Evolutionary conservation across 441 rosid species (phyloP).

Genomic region (Breynia disticha): DNA sequence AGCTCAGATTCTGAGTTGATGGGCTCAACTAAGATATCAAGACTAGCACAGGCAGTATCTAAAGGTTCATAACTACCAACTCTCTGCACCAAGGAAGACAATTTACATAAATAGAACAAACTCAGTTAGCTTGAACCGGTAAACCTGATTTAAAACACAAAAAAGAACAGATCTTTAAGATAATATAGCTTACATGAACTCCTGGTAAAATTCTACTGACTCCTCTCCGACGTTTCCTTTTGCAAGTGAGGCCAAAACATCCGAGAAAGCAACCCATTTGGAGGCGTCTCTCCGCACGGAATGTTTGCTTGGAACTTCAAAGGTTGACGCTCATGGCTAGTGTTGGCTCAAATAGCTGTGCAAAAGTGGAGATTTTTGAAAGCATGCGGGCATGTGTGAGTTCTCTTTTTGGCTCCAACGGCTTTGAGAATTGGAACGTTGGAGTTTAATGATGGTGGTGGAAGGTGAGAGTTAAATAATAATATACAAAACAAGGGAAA

Average conservation of each 20-base stretch:
- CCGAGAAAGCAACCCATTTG: constrained; percentile 47
- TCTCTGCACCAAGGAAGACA: constrained; percentile 31
- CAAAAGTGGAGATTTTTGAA: constrained; percentile 7
- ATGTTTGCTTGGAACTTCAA: background rate
- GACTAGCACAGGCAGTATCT: constrained; percentile 23
- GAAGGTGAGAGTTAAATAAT: constrained; percentile 8
- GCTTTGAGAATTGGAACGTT: constrained; percentile 50
- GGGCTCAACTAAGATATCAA: constrained; percentile 20
- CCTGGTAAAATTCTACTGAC: constrained; percentile 31
- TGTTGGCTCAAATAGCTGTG: background rate
- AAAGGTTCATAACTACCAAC: constrained; percentile 53
- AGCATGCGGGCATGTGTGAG: background rate
- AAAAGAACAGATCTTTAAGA: background rate
- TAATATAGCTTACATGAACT: constrained; percentile 35
- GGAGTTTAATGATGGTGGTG: constrained; percentile 25
- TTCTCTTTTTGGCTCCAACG: constrained; percentile 35
- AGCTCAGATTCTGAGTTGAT: constrained; percentile 22
- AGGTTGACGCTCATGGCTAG: constrained; percentile 11
- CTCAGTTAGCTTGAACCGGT: too few species aligned
- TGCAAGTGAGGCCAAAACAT: constrained; percentile 63
- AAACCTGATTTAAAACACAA: background rate
- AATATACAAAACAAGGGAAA: background rate
- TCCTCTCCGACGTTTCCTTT: constrained; percentile 46
- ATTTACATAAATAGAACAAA: background rate
- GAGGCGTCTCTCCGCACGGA: background rate